A percentile compares a stretch with the other conserved stretches of the same genome.
These are phyloP conservation scores for Debaryomyces fabryi DNA, from an alignment of 1,139 yeast species.

Conservation along the genomic window DNA sequence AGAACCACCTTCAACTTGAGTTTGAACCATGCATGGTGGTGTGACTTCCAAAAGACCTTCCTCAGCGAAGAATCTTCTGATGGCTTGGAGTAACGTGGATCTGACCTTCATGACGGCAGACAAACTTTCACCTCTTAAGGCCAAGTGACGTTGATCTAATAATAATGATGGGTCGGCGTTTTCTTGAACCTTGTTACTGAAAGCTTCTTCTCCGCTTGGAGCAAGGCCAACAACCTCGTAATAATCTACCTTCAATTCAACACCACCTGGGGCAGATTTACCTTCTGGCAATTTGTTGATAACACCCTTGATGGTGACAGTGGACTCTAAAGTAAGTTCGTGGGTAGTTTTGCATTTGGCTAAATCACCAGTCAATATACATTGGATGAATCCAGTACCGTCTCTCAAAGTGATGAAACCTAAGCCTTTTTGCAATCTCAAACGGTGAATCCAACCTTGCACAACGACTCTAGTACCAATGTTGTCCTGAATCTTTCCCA, in stretches of 20 bases:
- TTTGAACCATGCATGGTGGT: conserved; percentile 99
- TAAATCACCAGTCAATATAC: conserved; percentile 85
- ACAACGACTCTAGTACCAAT: conserved; percentile 70
- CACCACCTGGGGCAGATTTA: conserved; percentile 96
- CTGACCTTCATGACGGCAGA: conserved; percentile 96
- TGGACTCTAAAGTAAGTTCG: conserved; percentile 85
- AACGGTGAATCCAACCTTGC: conserved; percentile 96
- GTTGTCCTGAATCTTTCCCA: conserved; percentile 53
- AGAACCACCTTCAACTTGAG: conserved; percentile 99
- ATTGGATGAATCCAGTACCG: conserved; percentile 89
- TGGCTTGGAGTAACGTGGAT: conserved; percentile 69
- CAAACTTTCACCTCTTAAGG: conserved; percentile 93
- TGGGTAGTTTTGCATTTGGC: conserved; percentile 87
- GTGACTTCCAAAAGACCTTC: conserved; percentile 88
- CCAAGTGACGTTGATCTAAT: conserved; percentile 92
- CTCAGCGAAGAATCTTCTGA: conserved; percentile 77
- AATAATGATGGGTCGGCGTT: conserved; percentile 90
- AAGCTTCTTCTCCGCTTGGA: conserved; percentile 94
- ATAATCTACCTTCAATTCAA: conserved; percentile 88
- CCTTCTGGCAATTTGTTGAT: conserved; percentile 90
- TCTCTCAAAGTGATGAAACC: conserved; percentile 92
- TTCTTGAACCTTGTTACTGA: conserved; percentile 92
- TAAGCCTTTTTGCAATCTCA: conserved; percentile 89
- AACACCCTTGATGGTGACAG: conserved; percentile 78
- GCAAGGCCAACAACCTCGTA: conserved; percentile 90